These are phyloP conservation scores for Pogostemon cablin DNA, from an alignment of 257 asterid genomes.

Conservation along the genomic window DNA sequence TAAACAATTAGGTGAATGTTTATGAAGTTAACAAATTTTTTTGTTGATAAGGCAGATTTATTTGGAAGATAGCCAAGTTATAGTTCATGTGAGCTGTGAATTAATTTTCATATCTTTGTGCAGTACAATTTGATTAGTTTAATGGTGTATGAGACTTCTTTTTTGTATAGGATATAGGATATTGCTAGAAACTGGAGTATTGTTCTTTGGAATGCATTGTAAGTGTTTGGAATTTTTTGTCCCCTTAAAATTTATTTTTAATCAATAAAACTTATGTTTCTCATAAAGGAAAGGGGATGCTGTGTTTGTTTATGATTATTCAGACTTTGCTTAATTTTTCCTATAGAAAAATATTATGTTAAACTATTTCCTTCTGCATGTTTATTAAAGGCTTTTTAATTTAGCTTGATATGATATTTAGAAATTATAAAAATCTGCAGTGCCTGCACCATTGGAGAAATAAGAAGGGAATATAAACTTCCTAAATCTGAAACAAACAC, in stretches of 20 bases:
- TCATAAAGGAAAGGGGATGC: background rate
- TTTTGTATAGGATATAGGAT: background rate
- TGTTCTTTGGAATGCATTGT: too few relatives aligned
- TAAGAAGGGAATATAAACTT: background rate
- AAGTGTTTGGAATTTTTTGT: too few relatives aligned
- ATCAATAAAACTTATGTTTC: background rate
- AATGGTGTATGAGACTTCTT: background rate
- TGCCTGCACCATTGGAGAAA: background rate
- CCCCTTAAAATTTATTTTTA: background rate
- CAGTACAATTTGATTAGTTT: background rate
- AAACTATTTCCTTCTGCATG: background rate
- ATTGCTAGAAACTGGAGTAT: too few relatives aligned
- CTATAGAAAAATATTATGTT: background rate
- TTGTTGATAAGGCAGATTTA: background rate
- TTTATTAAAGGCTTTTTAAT: background rate
- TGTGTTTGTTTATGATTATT: constrained; percentile 2
- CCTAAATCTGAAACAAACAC: background rate
- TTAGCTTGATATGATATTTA: background rate
- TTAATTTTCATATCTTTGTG: background rate
- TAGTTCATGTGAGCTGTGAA: background rate
- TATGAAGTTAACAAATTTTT: background rate
- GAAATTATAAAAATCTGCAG: background rate
- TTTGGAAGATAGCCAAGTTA: background rate
- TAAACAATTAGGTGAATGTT: background rate
- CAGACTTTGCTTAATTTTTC: background rate